Percentiles rank a stretch among this genome's conserved stretches.
phyloP scores from a whole-genome alignment of 2,329 filamentous ascomycete species.

The Ascochyta lentis region DNA sequence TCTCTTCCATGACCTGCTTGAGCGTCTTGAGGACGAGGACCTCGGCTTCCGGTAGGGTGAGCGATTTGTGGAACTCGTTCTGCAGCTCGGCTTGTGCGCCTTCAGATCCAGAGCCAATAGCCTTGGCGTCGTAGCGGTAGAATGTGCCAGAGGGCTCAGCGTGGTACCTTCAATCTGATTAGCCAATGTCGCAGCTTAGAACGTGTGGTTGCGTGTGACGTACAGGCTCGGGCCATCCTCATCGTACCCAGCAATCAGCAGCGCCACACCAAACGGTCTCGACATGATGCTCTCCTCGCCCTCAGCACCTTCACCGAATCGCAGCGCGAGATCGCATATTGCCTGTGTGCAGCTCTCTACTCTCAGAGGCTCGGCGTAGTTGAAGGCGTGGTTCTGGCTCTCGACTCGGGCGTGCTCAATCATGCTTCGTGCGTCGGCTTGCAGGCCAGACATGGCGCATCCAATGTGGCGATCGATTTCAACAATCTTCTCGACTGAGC shows the following conservation, averaged over 20 bases:
- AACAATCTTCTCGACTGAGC: slow-evolving; percentile 98
- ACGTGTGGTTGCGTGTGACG: slow-evolving; percentile 32
- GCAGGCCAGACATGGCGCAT: slow-evolving; percentile 97
- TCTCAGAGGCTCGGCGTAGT: slow-evolving; percentile 93
- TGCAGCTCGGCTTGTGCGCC: slow-evolving; percentile 97
- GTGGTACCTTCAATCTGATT: slow-evolving; percentile 71
- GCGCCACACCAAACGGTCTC: slow-evolving; percentile 92
- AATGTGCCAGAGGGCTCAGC: slow-evolving; percentile 98
- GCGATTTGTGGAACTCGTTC: slow-evolving; percentile 98
- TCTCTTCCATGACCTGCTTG: slow-evolving; percentile 99
- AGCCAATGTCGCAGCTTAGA: not conserved
- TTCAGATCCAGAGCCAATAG: slow-evolving; percentile 96
- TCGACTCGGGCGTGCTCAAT: slow-evolving; percentile 98
- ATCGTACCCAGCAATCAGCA: slow-evolving; percentile 96
- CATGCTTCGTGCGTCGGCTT: slow-evolving; percentile 97
- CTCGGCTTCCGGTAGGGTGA: slow-evolving; percentile 91
- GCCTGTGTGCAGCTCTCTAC: slow-evolving; percentile 99
- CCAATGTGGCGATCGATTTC: slow-evolving; percentile 99
- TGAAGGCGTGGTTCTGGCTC: slow-evolving; percentile 95
- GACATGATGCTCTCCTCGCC: slow-evolving; percentile 99
- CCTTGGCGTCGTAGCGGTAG: slow-evolving; percentile 98
- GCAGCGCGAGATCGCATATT: slow-evolving; percentile 94
- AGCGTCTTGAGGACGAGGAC: slow-evolving; percentile 95
- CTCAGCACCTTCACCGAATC: slow-evolving; percentile 96
- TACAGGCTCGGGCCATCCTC: slow-evolving; percentile 93